Evolutionary conservation across 176 grass and related monocot genomes (phyloP).

Genomic region (Oropetium thomaeum): DNA sequence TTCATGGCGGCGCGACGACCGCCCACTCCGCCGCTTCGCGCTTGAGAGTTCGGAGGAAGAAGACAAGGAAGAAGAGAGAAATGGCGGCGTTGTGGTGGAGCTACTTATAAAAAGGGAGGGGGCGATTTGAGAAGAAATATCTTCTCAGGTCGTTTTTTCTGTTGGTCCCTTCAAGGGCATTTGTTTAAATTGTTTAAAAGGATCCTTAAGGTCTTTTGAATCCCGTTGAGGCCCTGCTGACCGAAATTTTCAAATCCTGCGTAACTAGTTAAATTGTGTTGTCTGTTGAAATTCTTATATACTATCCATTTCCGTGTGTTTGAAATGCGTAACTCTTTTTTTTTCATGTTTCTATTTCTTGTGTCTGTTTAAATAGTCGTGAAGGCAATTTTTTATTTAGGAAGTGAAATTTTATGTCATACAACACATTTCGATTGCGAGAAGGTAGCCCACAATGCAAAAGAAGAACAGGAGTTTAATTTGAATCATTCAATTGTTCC

Average conservation of each 20-base stretch:
- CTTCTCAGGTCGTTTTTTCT: background rate
- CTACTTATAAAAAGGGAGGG: background rate
- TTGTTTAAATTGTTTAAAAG: background rate
- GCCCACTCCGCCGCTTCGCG: background rate
- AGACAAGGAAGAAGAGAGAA: background rate
- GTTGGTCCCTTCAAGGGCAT: background rate
- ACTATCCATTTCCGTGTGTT: too few relatives aligned
- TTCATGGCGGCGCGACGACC: constrained; percentile 54
- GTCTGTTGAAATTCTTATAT: too few relatives aligned
- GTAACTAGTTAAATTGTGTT: too few relatives aligned
- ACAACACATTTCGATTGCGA: too few relatives aligned
- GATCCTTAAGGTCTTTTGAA: background rate
- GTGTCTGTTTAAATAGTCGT: too few relatives aligned
- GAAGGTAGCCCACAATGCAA: background rate
- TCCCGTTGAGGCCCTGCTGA: background rate
- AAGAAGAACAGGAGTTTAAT: background rate
- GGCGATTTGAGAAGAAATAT: background rate
- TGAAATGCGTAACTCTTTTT: too few relatives aligned
- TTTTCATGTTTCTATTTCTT: too few relatives aligned
- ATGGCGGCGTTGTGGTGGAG: background rate
- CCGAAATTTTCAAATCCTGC: too few relatives aligned
- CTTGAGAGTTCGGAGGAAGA: background rate
- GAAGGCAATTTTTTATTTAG: background rate
- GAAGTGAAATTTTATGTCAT: too few relatives aligned
- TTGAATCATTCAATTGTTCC: background rate